Conservation (phyloP, 2,329 filamentous ascomycete genomes). For the Chrysosporium queenslandicum region DNA sequence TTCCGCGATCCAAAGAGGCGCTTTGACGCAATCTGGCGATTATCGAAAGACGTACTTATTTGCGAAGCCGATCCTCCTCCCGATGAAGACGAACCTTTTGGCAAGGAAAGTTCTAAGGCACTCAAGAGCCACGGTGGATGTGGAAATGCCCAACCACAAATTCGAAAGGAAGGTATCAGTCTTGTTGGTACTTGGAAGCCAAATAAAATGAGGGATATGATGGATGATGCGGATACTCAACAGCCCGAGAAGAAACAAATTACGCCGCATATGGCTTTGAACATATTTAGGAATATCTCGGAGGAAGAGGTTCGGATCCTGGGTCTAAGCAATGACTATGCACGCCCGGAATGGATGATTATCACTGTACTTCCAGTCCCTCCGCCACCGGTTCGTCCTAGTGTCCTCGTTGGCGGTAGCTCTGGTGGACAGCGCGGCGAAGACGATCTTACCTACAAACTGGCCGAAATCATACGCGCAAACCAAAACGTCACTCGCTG, state of each 20-base stretch:
- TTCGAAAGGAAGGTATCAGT: slow-evolving; percentile 77
- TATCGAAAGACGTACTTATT: slow-evolving; percentile 77
- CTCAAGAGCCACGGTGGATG: slow-evolving; percentile 71
- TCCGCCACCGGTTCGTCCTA: slow-evolving; percentile 87
- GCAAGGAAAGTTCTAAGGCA: slow-evolving; percentile 50
- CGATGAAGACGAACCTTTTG: slow-evolving; percentile 59
- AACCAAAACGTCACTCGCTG: slow-evolving; percentile 91
- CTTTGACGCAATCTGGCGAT: slow-evolving; percentile 83
- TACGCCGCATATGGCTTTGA: slow-evolving; percentile 72
- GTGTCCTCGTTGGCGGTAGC: slow-evolving; percentile 93
- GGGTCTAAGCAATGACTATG: slow-evolving; percentile 88
- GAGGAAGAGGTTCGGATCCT: slow-evolving; percentile 74
- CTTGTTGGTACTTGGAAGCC: slow-evolving; percentile 66
- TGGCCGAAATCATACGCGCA: slow-evolving; percentile 94
- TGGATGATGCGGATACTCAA: slow-evolving; percentile 52
- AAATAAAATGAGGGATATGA: slow-evolving; percentile 60
- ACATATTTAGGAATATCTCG: slow-evolving; percentile 75
- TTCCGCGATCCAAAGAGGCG: slow-evolving; percentile 88
- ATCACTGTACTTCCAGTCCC: slow-evolving; percentile 90
- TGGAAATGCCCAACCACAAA: slow-evolving; percentile 78
- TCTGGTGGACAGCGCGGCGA: slow-evolving; percentile 88
- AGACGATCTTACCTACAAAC: slow-evolving; percentile 98
- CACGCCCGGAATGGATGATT: slow-evolving; percentile 96
- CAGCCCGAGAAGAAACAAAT: slow-evolving; percentile 71
- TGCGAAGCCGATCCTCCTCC: slow-evolving; percentile 69